Conservation (phyloP, 768 basidiomycete species). For the Boletus rubropictus region DNA sequence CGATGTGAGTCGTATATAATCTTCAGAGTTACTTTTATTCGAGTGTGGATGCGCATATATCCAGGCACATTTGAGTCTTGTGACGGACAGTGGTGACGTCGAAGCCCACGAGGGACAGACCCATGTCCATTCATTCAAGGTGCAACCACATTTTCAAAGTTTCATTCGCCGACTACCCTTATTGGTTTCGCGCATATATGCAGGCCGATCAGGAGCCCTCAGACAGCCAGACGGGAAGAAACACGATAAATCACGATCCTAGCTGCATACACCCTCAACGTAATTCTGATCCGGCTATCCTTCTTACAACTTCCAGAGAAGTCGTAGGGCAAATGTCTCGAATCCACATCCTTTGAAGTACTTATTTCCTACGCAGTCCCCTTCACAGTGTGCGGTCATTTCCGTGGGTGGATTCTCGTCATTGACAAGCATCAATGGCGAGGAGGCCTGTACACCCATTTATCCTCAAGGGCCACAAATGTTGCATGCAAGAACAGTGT, state of each 20-base stretch:
- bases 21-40: neutral
- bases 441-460: neutral
- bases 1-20: constrained; percentile 4
- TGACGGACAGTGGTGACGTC: neutral
- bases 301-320: neutral
- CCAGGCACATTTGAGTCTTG: constrained; percentile 4
- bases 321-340: constrained; percentile 11
- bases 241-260: neutral
- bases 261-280: neutral
- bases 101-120: neutral
- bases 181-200: constrained; percentile 21
- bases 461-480: neutral
- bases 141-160: neutral
- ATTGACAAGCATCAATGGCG: neutral
- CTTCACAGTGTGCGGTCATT: neutral
- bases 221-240: neutral
- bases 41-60: constrained; percentile 9
- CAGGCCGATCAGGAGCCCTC: constrained; percentile 2
- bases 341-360: neutral
- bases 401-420: neutral
- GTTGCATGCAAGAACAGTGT: neutral
- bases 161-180: neutral
- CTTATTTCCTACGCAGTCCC: constrained; percentile 7
- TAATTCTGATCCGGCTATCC: neutral
- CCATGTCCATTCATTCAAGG: constrained; percentile 1